Evolutionary conservation across 1,284 basidiomycete genomes (phyloP).

Genomic region (Ganoderma lingzhi): DNA sequence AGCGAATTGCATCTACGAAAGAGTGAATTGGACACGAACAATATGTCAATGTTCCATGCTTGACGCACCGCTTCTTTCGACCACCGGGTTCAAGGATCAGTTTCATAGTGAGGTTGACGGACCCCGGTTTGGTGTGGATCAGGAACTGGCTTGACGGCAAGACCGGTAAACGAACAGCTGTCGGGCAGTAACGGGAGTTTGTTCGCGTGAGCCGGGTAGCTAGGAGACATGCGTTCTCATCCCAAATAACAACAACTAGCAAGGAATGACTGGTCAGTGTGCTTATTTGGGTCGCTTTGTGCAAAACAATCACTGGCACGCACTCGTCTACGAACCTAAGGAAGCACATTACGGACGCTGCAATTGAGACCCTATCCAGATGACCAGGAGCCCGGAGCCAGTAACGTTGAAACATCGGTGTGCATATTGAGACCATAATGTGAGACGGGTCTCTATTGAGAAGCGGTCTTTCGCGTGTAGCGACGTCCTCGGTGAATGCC

Average conservation of each 20-base stretch:
- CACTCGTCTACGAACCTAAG: no score
- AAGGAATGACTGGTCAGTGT: not conserved
- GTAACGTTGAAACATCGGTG: not conserved
- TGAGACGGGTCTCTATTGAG: not conserved
- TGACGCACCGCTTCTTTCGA: not conserved
- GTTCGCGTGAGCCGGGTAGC: not conserved
- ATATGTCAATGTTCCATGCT: not conserved
- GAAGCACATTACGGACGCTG: no score
- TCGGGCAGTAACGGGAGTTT: not conserved
- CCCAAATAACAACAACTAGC: not conserved
- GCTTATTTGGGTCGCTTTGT: no score
- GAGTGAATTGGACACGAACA: not conserved
- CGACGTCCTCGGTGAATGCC: not conserved
- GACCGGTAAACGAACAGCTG: not conserved
- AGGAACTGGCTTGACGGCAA: not conserved
- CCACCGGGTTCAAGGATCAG: not conserved
- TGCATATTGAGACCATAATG: not conserved
- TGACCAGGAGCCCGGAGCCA: not conserved
- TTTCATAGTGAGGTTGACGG: not conserved
- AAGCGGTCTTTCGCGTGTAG: not conserved
- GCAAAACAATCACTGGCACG: no score
- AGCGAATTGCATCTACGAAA: not conserved
- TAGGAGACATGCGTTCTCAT: not conserved
- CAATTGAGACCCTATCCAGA: not conserved
- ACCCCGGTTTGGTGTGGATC: not conserved